Evolutionary conservation across 2,329 filamentous ascomycete genomes (phyloP).

Genomic region (Cladophialophora chaetospira): DNA sequence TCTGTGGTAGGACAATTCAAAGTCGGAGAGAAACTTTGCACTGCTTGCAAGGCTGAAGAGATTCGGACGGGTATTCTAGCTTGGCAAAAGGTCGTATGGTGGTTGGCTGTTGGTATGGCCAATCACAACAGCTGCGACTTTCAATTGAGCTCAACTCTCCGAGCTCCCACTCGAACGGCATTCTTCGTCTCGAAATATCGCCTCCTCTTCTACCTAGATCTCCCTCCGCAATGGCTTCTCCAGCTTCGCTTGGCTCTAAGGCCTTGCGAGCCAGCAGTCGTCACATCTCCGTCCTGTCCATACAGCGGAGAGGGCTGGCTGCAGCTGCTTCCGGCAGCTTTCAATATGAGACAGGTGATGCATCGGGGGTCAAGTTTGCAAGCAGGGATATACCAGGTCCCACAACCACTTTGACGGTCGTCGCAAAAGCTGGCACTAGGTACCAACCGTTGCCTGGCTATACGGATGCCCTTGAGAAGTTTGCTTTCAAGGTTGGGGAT

Average conservation of each 20-base stretch:
- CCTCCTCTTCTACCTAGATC: constrained; percentile 33
- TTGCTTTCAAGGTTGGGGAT: constrained; percentile 86
- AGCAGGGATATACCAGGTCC: constrained; percentile 85
- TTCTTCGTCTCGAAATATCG: neutral
- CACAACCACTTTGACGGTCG: constrained; percentile 85
- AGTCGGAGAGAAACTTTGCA: constrained; percentile 5
- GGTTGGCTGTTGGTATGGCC: constrained; percentile 1
- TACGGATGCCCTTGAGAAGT: constrained; percentile 86
- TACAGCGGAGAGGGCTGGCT: constrained; percentile 64
- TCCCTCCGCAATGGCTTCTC: constrained; percentile 64
- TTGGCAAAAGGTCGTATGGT: constrained; percentile 11
- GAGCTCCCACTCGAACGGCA: constrained; percentile 17
- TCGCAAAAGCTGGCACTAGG: constrained; percentile 91
- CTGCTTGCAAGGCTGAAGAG: neutral
- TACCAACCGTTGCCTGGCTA: constrained; percentile 89
- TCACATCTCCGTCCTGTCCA: constrained; percentile 59
- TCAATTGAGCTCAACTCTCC: constrained; percentile 13
- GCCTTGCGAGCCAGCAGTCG: constrained; percentile 64
- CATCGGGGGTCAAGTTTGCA: constrained; percentile 87
- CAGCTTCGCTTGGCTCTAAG: constrained; percentile 65
- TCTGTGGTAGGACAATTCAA: neutral
- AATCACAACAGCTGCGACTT: constrained; percentile 11
- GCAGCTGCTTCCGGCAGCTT: constrained; percentile 72
- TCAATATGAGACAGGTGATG: constrained; percentile 84
- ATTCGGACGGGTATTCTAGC: neutral